phyloP scores from a whole-genome alignment of 129 eudicot genomes.

The Arctium lappa region DNA sequence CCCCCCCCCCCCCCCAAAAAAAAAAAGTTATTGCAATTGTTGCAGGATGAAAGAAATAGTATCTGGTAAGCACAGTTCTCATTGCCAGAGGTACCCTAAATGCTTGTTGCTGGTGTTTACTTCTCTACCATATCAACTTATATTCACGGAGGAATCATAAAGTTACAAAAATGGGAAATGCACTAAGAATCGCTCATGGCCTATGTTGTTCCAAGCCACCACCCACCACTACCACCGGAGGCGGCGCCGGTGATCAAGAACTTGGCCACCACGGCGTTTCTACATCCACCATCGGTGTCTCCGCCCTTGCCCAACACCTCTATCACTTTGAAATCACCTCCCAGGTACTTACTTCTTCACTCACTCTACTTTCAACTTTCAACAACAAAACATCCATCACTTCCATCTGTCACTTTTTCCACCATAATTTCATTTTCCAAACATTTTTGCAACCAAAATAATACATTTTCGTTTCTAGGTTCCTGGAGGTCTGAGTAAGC shows the following conservation, averaged over 20 bases:
- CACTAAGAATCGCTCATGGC: constrained; percentile 46
- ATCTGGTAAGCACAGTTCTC: no score
- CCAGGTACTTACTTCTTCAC: constrained; percentile 39
- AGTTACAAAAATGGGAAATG: constrained; percentile 52
- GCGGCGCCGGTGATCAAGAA: constrained; percentile 19
- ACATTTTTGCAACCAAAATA: background rate
- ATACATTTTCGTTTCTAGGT: constrained; percentile 39
- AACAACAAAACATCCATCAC: background rate
- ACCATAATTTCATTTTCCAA: background rate
- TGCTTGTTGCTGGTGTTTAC: no score
- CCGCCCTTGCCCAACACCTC: constrained; percentile 80
- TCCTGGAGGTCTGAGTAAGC: constrained; percentile 71
- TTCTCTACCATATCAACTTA: no score
- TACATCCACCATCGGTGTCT: constrained; percentile 50
- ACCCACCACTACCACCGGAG: constrained; percentile 10
- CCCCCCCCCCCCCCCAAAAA: no score
- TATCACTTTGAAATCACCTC: constrained; percentile 71
- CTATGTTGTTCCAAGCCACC: constrained; percentile 45
- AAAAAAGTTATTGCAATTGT: no score
- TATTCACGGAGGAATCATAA: no score
- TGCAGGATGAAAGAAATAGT: no score
- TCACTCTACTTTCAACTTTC: background rate
- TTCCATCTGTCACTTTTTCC: background rate
- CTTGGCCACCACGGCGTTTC: constrained; percentile 63
- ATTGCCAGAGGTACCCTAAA: no score